Evolutionary conservation across 352 stramenopile genomes (phyloP).

Genomic region (Globisporangium apiculatum): DNA sequence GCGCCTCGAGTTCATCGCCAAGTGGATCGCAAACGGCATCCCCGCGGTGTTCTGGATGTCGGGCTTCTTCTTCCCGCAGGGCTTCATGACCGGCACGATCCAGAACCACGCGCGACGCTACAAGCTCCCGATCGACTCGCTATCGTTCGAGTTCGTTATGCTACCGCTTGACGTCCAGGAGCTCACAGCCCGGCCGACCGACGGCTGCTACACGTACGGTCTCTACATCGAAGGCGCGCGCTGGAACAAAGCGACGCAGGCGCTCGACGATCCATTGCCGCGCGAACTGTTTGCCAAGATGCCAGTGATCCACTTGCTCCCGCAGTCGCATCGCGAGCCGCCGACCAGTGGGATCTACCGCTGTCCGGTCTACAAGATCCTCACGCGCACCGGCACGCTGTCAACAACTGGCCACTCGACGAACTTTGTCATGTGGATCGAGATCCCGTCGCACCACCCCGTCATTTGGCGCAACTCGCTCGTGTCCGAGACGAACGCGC

Average conservation of each 20-base stretch:
- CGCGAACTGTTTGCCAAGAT: slow-evolving; percentile 88
- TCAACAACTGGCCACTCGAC: slow-evolving; percentile 89
- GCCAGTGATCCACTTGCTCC: slow-evolving; percentile 71
- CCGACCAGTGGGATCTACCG: slow-evolving; percentile 74
- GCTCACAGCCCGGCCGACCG: slow-evolving; percentile 46
- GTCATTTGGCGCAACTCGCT: slow-evolving; percentile 72
- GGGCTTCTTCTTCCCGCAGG: slow-evolving; percentile 91
- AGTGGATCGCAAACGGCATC: slow-evolving; percentile 73
- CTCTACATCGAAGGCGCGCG: slow-evolving; percentile 87
- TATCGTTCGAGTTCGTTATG: slow-evolving; percentile 89
- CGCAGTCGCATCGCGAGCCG: slow-evolving; percentile 56
- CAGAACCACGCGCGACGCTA: slow-evolving; percentile 91
- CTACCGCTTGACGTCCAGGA: slow-evolving; percentile 39
- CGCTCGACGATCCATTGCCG: slow-evolving; percentile 70
- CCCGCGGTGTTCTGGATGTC: slow-evolving; percentile 86
- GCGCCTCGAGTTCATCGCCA: slow-evolving; percentile 58
- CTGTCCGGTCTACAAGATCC: slow-evolving; percentile 91
- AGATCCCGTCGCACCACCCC: slow-evolving; percentile 77
- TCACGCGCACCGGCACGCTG: slow-evolving; percentile 82
- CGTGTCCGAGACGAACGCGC: slow-evolving; percentile 87
- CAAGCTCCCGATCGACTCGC: slow-evolving; percentile 88
- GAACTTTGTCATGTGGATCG: slow-evolving; percentile 95
- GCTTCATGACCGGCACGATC: slow-evolving; percentile 88
- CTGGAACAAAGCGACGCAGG: slow-evolving; percentile 59
- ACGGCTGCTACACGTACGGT: slow-evolving; percentile 85